These are phyloP conservation scores for Penicillium parvum DNA, from an alignment of 495 filamentous ascomycete genomes.

Conservation along the genomic window DNA sequence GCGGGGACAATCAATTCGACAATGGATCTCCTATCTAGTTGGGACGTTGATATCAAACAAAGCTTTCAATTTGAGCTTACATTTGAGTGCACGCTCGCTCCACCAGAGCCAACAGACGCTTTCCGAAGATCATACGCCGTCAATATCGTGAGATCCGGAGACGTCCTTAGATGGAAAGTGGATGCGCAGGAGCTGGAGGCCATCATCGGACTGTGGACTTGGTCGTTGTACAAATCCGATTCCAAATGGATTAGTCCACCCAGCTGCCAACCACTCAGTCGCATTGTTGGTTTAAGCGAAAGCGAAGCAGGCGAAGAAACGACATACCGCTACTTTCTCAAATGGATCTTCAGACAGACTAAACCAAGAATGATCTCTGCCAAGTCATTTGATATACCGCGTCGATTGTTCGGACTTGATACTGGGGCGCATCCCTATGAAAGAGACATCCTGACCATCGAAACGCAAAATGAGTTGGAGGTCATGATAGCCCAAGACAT, in stretches of 20 bases:
- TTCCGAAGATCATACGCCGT: slow-evolving; percentile 16
- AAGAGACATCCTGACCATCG: slow-evolving; percentile 22
- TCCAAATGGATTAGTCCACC: too few relatives aligned
- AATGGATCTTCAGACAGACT: slow-evolving; percentile 35
- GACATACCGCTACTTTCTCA: slow-evolving; percentile 33
- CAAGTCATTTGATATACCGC: slow-evolving; percentile 13
- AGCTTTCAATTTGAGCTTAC: slow-evolving; percentile 19
- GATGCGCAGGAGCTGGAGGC: slow-evolving; percentile 30
- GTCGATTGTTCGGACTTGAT: slow-evolving; percentile 23
- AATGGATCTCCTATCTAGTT: slow-evolving; percentile 31
- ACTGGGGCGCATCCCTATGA: slow-evolving; percentile 5
- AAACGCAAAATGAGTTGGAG: slow-evolving; percentile 22
- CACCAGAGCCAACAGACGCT: neutral
- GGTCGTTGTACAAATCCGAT: slow-evolving; percentile 28
- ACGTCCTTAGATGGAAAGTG: slow-evolving; percentile 27
- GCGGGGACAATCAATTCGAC: slow-evolving; percentile 27
- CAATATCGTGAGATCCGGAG: slow-evolving; percentile 17
- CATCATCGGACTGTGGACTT: slow-evolving; percentile 32
- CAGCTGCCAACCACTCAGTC: slow-evolving; percentile 14
- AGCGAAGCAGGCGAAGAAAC: slow-evolving; percentile 17
- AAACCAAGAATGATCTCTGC: slow-evolving; percentile 26
- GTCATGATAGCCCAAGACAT: slow-evolving; percentile 38
- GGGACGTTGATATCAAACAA: slow-evolving; percentile 18
- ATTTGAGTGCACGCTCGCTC: slow-evolving; percentile 14
- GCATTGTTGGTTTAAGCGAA: slow-evolving; percentile 26